A percentile compares a stretch with the other conserved stretches of the same genome.
Evolutionary conservation across 2,329 filamentous ascomycete genomes (phyloP).

Genomic region (Paecilomyces sp.): DNA sequence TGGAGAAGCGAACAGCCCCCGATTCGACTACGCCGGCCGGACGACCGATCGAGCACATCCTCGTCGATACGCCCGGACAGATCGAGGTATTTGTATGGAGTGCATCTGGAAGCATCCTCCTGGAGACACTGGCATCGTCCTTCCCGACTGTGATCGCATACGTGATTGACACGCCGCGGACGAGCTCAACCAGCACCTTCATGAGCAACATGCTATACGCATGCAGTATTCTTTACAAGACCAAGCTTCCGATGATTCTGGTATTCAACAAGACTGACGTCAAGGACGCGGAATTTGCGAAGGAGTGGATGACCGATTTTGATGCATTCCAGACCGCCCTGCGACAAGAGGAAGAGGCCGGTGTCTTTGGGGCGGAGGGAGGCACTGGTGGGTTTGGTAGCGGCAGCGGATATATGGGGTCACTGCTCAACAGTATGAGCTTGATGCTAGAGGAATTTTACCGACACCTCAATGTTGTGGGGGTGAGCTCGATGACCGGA

Average conservation of each 20-base stretch:
- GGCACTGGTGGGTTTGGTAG: constrained; percentile 52
- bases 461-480: constrained; percentile 84
- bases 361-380: constrained; percentile 66
- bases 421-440: constrained; percentile 93
- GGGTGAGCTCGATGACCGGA: constrained; percentile 87
- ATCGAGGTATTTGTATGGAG: constrained; percentile 99
- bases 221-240: constrained; percentile 98
- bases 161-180: constrained; percentile 92
- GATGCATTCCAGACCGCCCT: constrained; percentile 89
- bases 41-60: constrained; percentile 68
- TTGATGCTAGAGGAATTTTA: constrained; percentile 97
- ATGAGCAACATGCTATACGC: constrained; percentile 99
- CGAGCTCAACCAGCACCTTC: constrained; percentile 88
- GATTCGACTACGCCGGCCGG: constrained; percentile 36
- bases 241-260: constrained; percentile 94
- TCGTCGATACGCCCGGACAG: constrained; percentile 93
- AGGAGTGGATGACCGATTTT: constrained; percentile 99
- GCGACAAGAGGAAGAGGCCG: constrained; percentile 68
- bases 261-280: constrained; percentile 99
- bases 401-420: constrained; percentile 93
- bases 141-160: constrained; percentile 98
- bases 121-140: constrained; percentile 84
- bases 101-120: constrained; percentile 84
- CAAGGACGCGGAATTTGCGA: constrained; percentile 81
- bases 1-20: constrained; percentile 78